Percentiles rank a stretch among this genome's conserved stretches.
Evolutionary conservation across 2,329 filamentous ascomycete genomes (phyloP).

Genomic region (Cladobotryum mycophilum): DNA sequence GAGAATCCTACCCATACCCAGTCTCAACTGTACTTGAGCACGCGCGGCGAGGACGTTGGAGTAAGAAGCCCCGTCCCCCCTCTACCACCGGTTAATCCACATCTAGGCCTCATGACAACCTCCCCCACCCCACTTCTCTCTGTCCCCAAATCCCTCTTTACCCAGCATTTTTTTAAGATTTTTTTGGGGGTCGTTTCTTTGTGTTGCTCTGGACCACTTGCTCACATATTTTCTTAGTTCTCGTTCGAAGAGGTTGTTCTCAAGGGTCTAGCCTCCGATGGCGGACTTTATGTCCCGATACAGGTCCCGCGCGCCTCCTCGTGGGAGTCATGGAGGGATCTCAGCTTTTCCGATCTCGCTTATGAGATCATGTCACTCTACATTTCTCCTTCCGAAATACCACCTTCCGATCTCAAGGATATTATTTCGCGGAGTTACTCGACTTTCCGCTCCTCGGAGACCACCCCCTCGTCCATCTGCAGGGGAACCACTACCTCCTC

Average conservation of each 20-base stretch:
- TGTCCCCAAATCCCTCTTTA: not conserved
- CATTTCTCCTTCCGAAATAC: slow-evolving; percentile 79
- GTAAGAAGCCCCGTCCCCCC: slow-evolving; percentile 27
- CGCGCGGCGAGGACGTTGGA: slow-evolving; percentile 43
- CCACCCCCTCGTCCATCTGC: slow-evolving; percentile 69
- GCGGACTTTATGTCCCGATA: slow-evolving; percentile 85
- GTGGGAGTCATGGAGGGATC: slow-evolving; percentile 60
- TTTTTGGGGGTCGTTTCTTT: too few relatives aligned
- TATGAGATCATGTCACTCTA: slow-evolving; percentile 82
- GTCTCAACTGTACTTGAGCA: slow-evolving; percentile 46
- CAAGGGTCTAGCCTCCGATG: slow-evolving; percentile 80
- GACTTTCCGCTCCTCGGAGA: slow-evolving; percentile 66
- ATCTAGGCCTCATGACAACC: not conserved
- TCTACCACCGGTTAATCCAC: not conserved
- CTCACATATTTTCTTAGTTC: slow-evolving; percentile 45
- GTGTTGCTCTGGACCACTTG: not conserved
- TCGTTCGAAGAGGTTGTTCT: slow-evolving; percentile 89
- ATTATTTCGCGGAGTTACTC: slow-evolving; percentile 83
- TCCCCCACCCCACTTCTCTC: not conserved
- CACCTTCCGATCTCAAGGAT: slow-evolving; percentile 67
- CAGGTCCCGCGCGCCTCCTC: slow-evolving; percentile 52
- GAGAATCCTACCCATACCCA: slow-evolving; percentile 30
- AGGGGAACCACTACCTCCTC: slow-evolving; percentile 73
- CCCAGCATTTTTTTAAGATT: not conserved
- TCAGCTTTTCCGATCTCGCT: slow-evolving; percentile 75